Evolutionary conservation across 2,329 filamentous ascomycete genomes (phyloP).

Genomic region (Acrocalymma vagum): DNA sequence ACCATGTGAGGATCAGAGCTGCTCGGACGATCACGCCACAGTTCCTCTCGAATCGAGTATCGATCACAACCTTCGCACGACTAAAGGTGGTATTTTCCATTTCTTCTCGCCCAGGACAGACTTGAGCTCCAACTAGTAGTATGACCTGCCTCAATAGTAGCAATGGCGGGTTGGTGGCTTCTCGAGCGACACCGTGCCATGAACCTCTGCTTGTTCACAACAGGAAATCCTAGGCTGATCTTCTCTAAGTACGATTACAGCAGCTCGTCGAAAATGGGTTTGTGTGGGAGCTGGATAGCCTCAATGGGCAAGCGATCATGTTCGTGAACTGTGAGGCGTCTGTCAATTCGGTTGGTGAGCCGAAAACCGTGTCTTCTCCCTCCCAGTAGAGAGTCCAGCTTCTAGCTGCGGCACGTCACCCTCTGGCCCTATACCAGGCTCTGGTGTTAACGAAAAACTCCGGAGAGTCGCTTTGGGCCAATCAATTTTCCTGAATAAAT

Average conservation of each 20-base stretch:
- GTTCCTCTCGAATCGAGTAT: constrained; percentile 2
- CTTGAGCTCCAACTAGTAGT: background rate
- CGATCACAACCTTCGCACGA: constrained; percentile 1
- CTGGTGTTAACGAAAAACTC: no score
- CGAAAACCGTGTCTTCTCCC: background rate
- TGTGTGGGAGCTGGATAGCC: constrained; percentile 1
- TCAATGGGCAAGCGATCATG: background rate
- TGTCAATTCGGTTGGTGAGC: constrained; percentile 1
- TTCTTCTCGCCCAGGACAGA: background rate
- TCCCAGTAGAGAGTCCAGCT: constrained; percentile 1
- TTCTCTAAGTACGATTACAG: background rate
- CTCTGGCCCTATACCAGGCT: constrained; percentile 12
- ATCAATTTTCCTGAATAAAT: no score
- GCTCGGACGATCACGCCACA: constrained; percentile 3
- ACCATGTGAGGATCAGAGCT: constrained; percentile 1
- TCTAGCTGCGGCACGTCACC: constrained; percentile 8
- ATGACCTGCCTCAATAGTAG: background rate
- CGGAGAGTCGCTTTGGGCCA: no score
- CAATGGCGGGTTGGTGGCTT: background rate
- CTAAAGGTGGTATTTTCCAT: background rate
- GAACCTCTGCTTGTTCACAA: background rate
- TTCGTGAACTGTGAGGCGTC: constrained; percentile 1
- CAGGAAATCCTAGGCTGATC: constrained; percentile 1
- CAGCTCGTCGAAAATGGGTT: constrained; percentile 1
- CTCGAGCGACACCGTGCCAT: constrained; percentile 1